phyloP scores from a whole-genome alignment of 1,284 basidiomycete genomes.

The Schizopora paradoxa region DNA sequence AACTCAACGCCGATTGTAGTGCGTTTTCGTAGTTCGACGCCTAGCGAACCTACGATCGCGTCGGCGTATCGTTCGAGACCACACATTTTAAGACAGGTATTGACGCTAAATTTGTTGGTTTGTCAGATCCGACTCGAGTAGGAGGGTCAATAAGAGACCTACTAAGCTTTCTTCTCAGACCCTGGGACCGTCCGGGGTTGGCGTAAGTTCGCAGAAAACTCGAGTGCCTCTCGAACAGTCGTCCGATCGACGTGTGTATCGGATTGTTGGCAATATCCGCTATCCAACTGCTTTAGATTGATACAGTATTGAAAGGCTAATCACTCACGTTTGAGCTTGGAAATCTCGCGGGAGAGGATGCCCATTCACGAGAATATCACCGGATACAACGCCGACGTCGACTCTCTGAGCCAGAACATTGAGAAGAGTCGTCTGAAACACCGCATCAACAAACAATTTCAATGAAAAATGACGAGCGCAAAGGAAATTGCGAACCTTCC shows the following conservation, averaged over 20 bases:
- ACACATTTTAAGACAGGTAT: constrained; percentile 73
- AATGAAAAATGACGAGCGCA: constrained; percentile 17
- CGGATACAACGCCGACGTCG: constrained; percentile 69
- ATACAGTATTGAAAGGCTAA: background rate
- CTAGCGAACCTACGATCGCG: constrained; percentile 72
- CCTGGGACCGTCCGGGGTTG: constrained; percentile 64
- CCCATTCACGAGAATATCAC: constrained; percentile 76
- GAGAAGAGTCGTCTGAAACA: constrained; percentile 62
- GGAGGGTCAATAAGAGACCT: constrained; percentile 6
- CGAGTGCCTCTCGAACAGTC: constrained; percentile 78
- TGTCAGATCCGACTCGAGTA: constrained; percentile 1
- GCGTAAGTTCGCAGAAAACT: constrained; percentile 77
- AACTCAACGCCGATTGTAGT: constrained; percentile 80
- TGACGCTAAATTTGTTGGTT: constrained; percentile 46
- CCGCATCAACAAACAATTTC: constrained; percentile 28
- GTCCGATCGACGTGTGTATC: constrained; percentile 65
- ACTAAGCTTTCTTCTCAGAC: constrained; percentile 76
- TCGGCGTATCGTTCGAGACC: constrained; percentile 68
- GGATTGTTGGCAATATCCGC: constrained; percentile 75
- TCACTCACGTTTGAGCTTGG: constrained; percentile 53
- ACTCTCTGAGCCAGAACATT: constrained; percentile 80
- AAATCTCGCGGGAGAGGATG: constrained; percentile 66
- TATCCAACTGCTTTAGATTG: constrained; percentile 18
- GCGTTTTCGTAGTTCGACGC: constrained; percentile 73
- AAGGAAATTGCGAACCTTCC: constrained; percentile 44